Evolutionary conservation across 1,284 basidiomycete genomes (phyloP), one percentile per base, ranked within the genome.

Genomic region (Afroboletus lepidellus): DNA sequence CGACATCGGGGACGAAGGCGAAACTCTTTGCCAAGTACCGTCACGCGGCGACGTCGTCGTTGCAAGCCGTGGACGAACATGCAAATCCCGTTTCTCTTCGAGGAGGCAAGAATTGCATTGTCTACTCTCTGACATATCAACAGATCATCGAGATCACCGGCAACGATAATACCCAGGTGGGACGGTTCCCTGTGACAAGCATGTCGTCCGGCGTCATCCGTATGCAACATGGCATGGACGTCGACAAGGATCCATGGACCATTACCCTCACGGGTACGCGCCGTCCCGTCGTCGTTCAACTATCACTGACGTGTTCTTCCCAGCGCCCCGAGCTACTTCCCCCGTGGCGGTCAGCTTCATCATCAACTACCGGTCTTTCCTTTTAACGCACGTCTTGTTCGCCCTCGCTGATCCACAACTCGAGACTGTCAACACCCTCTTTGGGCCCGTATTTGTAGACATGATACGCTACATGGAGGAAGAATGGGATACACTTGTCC

Each of bases 391-490:
- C 21, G 24, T 45, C 39, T 39, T 62, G 5, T 63, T 61, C 34
- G 60, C 61, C 9, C 50, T 62, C 16, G 49, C 53, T 5, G 62
- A 62, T 7, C 16, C 50, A 8, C 37, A 45, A n/a, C 51, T 64
- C 5, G 58, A 60, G n/a, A 58, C 48, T 12, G 34, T 64, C 27
- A 55, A 55, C 32, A 60, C 58, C 0, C 20, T 62, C 5, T 62
- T 58, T 25, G 55, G 51, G 20, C 53, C 45, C 33, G 47, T 62
- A 24, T 58, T 61, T 23, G 18, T 60, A 3, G 61, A 51, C 30
- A 56, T 64, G 61, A 45, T 63, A n/a, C 48, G 56, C 11, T 49
- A 50, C 29, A 48, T 65, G 44, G 63, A 63, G 42, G 58, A 62
- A 20, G 60, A 61, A 18, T 61, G 60, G 61, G 51, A 60, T 38